Percentiles rank a stretch among this genome's conserved stretches.
Conservation (phyloP, 257 asterid species). For the Solanum appendiculatum region DNA sequence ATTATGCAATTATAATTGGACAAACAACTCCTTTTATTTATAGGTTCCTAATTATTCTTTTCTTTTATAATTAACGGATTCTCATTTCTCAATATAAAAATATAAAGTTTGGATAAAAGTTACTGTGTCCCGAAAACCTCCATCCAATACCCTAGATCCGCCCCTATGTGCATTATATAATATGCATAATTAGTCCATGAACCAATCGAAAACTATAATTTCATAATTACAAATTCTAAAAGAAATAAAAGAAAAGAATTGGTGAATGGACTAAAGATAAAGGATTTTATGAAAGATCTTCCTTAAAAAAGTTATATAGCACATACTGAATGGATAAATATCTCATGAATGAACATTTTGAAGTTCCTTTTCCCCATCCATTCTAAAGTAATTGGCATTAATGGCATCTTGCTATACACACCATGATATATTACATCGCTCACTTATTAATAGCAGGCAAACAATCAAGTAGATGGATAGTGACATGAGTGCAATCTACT, state of each 20-base stretch:
- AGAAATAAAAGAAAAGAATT: not conserved
- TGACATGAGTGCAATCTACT: not conserved
- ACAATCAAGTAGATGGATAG: not conserved
- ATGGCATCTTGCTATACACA: not conserved
- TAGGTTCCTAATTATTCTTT: not conserved
- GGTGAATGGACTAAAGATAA: not conserved
- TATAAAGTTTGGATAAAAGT: not conserved
- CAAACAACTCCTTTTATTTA: not conserved
- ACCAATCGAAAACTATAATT: not conserved
- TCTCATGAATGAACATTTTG: not conserved
- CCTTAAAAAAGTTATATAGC: not conserved
- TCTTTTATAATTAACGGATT: not conserved
- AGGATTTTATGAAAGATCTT: not conserved
- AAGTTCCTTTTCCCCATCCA: not conserved
- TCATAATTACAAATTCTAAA: not conserved
- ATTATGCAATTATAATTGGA: not conserved
- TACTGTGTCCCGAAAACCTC: not conserved
- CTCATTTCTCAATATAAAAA: not conserved
- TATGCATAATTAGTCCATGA: not conserved
- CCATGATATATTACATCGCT: not conserved
- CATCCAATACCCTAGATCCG: accelerated
- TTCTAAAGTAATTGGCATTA: not conserved
- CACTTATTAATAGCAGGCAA: not conserved
- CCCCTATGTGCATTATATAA: not conserved
- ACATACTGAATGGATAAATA: not conserved